Evolutionary conservation across 805 yeast genomes (phyloP).

Genomic region (Cyberlindnera nakhonratchasimensis): DNA sequence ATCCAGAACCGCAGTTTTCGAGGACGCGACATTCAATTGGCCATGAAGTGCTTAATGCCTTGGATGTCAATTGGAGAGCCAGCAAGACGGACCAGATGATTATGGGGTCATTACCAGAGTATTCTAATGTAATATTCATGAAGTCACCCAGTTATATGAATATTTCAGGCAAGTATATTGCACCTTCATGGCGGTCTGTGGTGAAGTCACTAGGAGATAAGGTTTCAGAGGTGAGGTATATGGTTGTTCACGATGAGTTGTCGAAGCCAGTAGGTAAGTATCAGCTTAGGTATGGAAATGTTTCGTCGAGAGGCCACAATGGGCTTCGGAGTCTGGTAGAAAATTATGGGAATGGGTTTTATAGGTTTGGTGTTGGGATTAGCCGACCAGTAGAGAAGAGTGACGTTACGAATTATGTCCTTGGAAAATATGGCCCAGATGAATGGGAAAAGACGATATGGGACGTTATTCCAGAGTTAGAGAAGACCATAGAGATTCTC

Average conservation of each 20-base stretch:
- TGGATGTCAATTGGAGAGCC: constrained; percentile 9
- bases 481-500: constrained; percentile 32
- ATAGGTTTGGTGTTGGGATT: constrained; percentile 74
- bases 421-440: constrained; percentile 43
- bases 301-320: constrained; percentile 78
- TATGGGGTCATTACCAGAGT: constrained; percentile 7
- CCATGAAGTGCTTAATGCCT: constrained; percentile 45
- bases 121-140: constrained; percentile 40
- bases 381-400: constrained; percentile 55
- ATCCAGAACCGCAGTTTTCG: constrained; percentile 61
- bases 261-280: constrained; percentile 62
- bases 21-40: constrained; percentile 81
- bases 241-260: constrained; percentile 79
- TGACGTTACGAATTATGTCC: constrained; percentile 56
- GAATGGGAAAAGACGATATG: constrained; percentile 43
- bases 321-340: constrained; percentile 64
- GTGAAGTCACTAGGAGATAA: constrained; percentile 18
- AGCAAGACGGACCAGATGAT: not conserved
- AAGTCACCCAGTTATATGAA: constrained; percentile 67
- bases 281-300: constrained; percentile 55
- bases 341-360: constrained; percentile 46
- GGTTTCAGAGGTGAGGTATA: constrained; percentile 37
- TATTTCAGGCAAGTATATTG: constrained; percentile 56
- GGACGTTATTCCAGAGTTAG: constrained; percentile 41
- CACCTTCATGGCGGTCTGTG: constrained; percentile 44